Evolutionary conservation across 2,329 filamentous ascomycete species (phyloP).

Genomic region (Microcyclospora pomicola): DNA sequence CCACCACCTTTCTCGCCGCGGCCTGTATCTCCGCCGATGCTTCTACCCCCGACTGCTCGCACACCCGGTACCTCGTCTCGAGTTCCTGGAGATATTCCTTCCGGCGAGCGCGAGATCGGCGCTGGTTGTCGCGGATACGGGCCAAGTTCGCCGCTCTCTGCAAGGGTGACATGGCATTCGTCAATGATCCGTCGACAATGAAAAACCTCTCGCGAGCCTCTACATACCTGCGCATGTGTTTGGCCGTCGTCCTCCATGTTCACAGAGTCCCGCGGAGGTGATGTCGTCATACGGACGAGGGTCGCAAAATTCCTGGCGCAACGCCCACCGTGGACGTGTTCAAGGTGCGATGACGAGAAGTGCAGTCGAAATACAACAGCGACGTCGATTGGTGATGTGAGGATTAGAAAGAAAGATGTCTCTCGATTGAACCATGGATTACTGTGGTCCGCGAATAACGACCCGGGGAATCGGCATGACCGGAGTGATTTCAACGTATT

Average conservation of each 20-base stretch:
- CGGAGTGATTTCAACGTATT: no score
- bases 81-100: conserved; percentile 62
- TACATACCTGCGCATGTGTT: neutral
- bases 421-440: no score
- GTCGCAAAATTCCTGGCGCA: no score
- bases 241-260: conserved; percentile 3
- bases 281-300: neutral
- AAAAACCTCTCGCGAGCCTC: no score
- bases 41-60: conserved; percentile 51
- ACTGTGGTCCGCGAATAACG: no score
- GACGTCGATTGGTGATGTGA: no score
- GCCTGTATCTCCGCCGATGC: conserved; percentile 59
- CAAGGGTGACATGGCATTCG: neutral
- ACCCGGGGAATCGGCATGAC: no score
- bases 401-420: no score
- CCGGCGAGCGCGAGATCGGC: conserved; percentile 57
- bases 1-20: conserved; percentile 52
- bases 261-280: neutral
- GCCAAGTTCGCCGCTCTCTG: conserved; percentile 31
- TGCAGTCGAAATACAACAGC: no score
- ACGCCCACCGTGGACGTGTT: no score
- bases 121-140: conserved; percentile 63
- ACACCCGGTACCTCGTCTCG: conserved; percentile 48
- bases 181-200: neutral
- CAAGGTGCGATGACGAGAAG: no score